Evolutionary conservation across 202 grass and related monocot genomes (phyloP).

Genomic region (Zoysia matrella): DNA sequence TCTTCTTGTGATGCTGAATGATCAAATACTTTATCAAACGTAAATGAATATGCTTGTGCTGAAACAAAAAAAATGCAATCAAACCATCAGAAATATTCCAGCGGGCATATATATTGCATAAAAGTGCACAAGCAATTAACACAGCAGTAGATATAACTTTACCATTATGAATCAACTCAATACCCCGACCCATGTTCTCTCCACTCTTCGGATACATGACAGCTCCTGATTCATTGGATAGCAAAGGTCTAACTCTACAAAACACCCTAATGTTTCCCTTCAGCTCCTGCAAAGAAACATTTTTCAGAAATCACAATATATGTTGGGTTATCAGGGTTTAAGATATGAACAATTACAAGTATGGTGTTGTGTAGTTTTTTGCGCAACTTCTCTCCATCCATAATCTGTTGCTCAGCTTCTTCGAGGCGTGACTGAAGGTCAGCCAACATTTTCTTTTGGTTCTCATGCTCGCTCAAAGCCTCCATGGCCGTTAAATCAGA

Average conservation of each 20-base stretch:
- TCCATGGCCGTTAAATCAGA: slow-evolving; percentile 64
- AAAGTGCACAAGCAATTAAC: background rate
- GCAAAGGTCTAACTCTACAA: slow-evolving; percentile 76
- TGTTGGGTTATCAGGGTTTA: background rate
- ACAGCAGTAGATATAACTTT: background rate
- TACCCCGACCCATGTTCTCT: slow-evolving; percentile 70
- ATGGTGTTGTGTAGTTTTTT: slow-evolving; percentile 90
- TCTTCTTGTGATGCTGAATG: slow-evolving; percentile 76
- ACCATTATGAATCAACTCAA: slow-evolving; percentile 78
- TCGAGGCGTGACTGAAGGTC: slow-evolving; percentile 56
- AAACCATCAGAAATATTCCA: background rate
- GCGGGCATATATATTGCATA: background rate
- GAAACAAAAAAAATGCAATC: slow-evolving; percentile 15
- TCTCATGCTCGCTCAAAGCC: slow-evolving; percentile 63
- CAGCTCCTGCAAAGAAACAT: slow-evolving; percentile 62
- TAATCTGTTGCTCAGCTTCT: slow-evolving; percentile 73
- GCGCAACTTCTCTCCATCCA: slow-evolving; percentile 78
- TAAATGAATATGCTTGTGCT: slow-evolving; percentile 84
- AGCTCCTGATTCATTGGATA: slow-evolving; percentile 58
- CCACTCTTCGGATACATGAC: slow-evolving; percentile 78
- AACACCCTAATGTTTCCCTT: slow-evolving; percentile 97
- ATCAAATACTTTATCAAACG: slow-evolving; percentile 90
- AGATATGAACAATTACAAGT: slow-evolving; percentile 48
- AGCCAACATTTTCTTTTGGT: slow-evolving; percentile 59
- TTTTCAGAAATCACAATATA: slow-evolving; percentile 8